Percentiles rank a stretch among this genome's conserved stretches.
Evolutionary conservation across 225 moss, liverwort and hornwort species (phyloP).

Genomic region (Ulota crispa): DNA sequence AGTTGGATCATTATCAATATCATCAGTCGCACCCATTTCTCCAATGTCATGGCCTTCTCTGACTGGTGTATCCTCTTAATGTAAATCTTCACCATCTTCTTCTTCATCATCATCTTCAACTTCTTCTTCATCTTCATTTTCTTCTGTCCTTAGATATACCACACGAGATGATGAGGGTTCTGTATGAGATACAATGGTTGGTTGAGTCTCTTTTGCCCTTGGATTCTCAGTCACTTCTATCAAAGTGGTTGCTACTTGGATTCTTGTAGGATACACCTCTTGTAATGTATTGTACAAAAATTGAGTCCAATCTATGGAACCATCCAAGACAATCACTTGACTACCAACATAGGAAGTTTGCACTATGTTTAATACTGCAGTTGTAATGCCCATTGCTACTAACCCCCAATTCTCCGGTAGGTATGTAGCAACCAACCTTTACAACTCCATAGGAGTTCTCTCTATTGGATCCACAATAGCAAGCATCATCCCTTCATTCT

Average conservation of each 20-base stretch:
- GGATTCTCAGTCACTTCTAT: too few relatives aligned
- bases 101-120: too few relatives aligned
- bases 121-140: too few relatives aligned
- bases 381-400: not conserved
- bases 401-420: not conserved
- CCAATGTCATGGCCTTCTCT: too few relatives aligned
- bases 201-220: too few relatives aligned
- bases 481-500: not conserved
- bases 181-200: too few relatives aligned
- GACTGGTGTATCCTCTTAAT: too few relatives aligned
- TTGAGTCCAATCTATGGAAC: not conserved
- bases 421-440: not conserved
- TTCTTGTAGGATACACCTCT: not conserved
- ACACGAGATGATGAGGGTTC: too few relatives aligned
- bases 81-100: too few relatives aligned
- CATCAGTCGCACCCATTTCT: too few relatives aligned
- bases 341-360: not conserved
- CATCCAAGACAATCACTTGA: not conserved
- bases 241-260: not conserved
- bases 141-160: too few relatives aligned
- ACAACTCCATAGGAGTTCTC: not conserved
- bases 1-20: too few relatives aligned
- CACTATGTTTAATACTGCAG: accelerated
- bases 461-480: not conserved
- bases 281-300: not conserved